Conservation (phyloP, 257 asterid genomes). For the Fraxinus excelsior region DNA sequence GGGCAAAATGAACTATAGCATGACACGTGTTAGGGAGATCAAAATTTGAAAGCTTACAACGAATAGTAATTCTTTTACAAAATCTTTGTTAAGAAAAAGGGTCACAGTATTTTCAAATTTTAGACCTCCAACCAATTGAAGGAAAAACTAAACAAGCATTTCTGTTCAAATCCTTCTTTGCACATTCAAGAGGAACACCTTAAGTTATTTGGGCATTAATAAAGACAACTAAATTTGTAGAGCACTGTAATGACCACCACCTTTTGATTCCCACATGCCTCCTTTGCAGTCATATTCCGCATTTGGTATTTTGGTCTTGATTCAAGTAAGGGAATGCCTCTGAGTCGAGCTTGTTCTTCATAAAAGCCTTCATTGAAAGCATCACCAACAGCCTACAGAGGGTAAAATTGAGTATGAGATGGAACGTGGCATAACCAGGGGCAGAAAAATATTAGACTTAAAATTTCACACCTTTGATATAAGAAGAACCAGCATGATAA, state of each 20-base stretch:
- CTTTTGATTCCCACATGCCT: slow-evolving; percentile 88
- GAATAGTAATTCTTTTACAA: not conserved
- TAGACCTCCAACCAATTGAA: not conserved
- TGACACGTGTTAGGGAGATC: not conserved
- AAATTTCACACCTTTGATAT: slow-evolving; percentile 71
- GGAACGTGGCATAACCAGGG: not conserved
- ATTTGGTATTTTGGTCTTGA: slow-evolving; percentile 97
- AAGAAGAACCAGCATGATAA: slow-evolving; percentile 98
- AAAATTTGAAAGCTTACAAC: not conserved
- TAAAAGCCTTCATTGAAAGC: slow-evolving; percentile 96
- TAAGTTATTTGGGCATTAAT: slow-evolving; percentile 7
- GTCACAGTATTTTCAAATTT: not conserved
- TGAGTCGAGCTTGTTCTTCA: slow-evolving; percentile 94
- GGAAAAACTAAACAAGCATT: not conserved
- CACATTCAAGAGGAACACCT: slow-evolving; percentile 10
- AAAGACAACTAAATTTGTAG: not conserved
- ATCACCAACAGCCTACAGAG: slow-evolving; percentile 94
- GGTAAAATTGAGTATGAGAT: slow-evolving; percentile 13
- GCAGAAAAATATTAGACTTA: slow-evolving; percentile 5
- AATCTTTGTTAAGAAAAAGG: not conserved
- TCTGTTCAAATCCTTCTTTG: not conserved
- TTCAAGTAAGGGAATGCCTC: slow-evolving; percentile 87
- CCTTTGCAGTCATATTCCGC: slow-evolving; percentile 91
- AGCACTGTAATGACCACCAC: slow-evolving; percentile 38
- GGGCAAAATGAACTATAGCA: not conserved